These are phyloP conservation scores for Marasmius sp. DNA, from an alignment of 1,284 basidiomycete species.

Conservation along the genomic window DNA sequence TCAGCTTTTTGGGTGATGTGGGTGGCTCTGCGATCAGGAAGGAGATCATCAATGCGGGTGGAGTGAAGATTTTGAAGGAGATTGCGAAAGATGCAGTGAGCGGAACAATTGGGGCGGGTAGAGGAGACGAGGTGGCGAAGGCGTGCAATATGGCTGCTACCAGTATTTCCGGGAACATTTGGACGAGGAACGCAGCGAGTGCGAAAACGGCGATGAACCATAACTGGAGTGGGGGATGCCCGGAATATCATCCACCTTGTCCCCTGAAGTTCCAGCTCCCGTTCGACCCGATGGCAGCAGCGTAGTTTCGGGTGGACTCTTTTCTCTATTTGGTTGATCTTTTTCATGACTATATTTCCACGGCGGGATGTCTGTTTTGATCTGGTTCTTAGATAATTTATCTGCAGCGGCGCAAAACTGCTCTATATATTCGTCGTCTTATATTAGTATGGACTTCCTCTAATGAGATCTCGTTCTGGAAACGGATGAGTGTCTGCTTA, in stretches of 20 bases:
- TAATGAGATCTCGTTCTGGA: too few species aligned
- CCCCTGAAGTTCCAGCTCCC: background rate
- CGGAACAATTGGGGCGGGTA: background rate
- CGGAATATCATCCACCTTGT: constrained; percentile 12
- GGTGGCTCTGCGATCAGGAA: constrained; percentile 21
- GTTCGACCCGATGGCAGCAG: background rate
- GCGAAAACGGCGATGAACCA: constrained; percentile 12
- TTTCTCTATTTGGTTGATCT: background rate
- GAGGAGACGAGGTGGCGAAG: constrained; percentile 20
- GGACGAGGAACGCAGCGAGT: constrained; percentile 22
- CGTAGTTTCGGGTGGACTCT: background rate
- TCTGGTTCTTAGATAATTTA: too few species aligned
- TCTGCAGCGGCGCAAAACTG: too few species aligned
- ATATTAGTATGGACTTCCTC: too few species aligned
- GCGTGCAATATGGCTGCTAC: constrained; percentile 23
- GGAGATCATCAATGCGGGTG: constrained; percentile 23
- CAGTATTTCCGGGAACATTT: constrained; percentile 24
- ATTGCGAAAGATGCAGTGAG: constrained; percentile 8
- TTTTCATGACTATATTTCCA: too few species aligned
- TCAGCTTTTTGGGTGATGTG: constrained; percentile 21
- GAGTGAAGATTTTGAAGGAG: constrained; percentile 20
- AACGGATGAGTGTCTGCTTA: too few species aligned
- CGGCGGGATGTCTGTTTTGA: too few species aligned
- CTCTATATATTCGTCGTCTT: too few species aligned
- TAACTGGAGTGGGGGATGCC: constrained; percentile 16